Base-by-base conservation (phyloP, 164 flowering plant species). In the Umbellularia californica region DNA sequence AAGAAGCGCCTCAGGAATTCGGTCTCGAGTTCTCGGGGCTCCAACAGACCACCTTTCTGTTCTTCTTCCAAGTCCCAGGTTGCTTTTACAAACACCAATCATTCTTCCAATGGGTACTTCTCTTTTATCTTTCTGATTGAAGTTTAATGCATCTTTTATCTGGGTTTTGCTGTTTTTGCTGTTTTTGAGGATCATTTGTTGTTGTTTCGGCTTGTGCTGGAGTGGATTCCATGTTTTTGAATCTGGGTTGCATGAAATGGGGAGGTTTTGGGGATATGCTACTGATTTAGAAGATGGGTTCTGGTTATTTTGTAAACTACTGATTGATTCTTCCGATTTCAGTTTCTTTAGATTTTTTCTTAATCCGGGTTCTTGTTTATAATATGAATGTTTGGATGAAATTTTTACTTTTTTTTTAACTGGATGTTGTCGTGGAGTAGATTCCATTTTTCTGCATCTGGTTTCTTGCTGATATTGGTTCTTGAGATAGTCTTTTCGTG, bases 101-200 rank as follows among this genome's bases (percentile, higher is more conserved):
- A 74, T 70, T 73, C 83, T 22, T 58, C 65, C 41, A 77, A 85
- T 72, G 72, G 81, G 87, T 84, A 84, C 19, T 67, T 28, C 47
- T 30, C 17, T 66, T 66, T 14, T 30, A n/a, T 27, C n/a, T 24
- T 30, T 30, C 28, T 66, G 27, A 30, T 30, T 30, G 1, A 30
- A 66, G 20, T 64, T 22, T 66, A 33, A 17, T 25, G 33, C 13
- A 14, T 30, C 20, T 66, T 19, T 66, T 28, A 25, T 27, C 2
- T 30, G 69, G 50, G 22, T 66, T 27, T 71, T 71, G 72, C 51
- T 70, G 12, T 14, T 50, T 35, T 35, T 35, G 10, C 9, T 35
- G 47, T 35, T 35, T 7, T 35, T 35, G 1, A 35, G 47, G 10
- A 35, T 35, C 47, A 35, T 66, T 30, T 27, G 47, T 66, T n/a